Evolutionary conservation across 805 yeast genomes (phyloP).

Genomic region (Groenewaldozyma salmanticensis): DNA sequence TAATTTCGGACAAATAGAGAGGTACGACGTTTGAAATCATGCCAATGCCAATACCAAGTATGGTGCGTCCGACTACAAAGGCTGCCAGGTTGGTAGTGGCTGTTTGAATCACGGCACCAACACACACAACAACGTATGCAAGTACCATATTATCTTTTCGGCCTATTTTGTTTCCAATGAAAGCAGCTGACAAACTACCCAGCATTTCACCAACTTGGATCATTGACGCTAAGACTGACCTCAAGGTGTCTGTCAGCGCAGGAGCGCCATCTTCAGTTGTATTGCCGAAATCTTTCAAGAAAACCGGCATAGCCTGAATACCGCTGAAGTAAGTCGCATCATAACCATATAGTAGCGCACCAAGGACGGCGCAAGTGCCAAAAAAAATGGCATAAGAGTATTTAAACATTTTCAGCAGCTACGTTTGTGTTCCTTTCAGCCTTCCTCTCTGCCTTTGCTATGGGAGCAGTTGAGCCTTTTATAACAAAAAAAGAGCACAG

Average conservation of each 20-base stretch:
- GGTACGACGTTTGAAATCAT: conserved; percentile 46
- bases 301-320: conserved; percentile 7
- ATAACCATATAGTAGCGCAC: conserved; percentile 8
- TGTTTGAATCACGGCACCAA: conserved; percentile 25
- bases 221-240: no score
- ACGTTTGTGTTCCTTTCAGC: no score
- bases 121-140: conserved; percentile 27
- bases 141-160: conserved; percentile 54
- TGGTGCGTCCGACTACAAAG: conserved; percentile 41
- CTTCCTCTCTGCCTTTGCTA: no score
- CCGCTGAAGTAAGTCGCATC: conserved; percentile 8
- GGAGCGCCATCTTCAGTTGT: not conserved
- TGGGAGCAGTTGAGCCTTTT: no score
- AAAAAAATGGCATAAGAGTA: conserved; percentile 4
- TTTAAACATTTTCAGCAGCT: no score
- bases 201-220: conserved; percentile 22
- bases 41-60: conserved; percentile 48
- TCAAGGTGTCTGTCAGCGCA: no score
- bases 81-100: conserved; percentile 26
- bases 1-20: conserved; percentile 45
- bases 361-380: conserved; percentile 6
- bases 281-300: conserved; percentile 6
- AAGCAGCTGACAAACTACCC: conserved; percentile 55
- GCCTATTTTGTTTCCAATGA: conserved; percentile 47
- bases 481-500: no score